Base-by-base conservation (phyloP, 352 stramenopile genomes). In the Phytophthora kernoviae region DNA sequence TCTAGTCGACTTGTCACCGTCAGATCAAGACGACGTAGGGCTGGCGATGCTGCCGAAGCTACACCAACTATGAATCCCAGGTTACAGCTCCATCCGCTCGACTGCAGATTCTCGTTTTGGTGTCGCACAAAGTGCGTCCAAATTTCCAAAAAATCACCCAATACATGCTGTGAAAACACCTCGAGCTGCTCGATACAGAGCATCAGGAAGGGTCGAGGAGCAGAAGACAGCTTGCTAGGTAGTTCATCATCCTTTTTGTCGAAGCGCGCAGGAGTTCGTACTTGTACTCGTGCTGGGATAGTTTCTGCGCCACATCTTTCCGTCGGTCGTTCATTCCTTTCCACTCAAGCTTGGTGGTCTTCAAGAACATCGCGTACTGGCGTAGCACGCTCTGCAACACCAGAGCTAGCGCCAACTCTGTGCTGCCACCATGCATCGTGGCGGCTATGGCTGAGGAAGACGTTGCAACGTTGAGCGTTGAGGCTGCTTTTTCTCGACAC, bases 111-210 rank as follows among this genome's bases (percentile, higher is more conserved):
- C 46, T 58, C 39, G 32, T 64, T 22, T 46, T 70, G 44, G 9
- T 73, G 68, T 33, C 58, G 68, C 1, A 54, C 41, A 26, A 80
- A 87, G 53, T 91, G 73, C 8, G 71, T 79, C 81, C 81, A 93
- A 33, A 91, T 74, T 37, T 84, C 78, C 15, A 94, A 53, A 43
- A 94, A 91, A 32, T 94, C 84, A 18, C 76, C 64, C 11, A 92
- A 68, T 0, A 86, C 73, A 17, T 75, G 62, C 22, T 81, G 70
- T 7, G 77, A 72, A 9, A 94, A 84, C 0, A 54, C 52, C 61
- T 94, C 86, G 10, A 92, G 67, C 54, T 93, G 76, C 37, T 92
- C 86, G n/a, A 94, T 79, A 53, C 84, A 91, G 1, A 94, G 54
- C 30, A 94, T 32, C 21, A 88, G 26, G 44, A 76, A 93, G 5